Base-by-base conservation (phyloP, 768 basidiomycete species). In the Suillus plorans region DNA sequence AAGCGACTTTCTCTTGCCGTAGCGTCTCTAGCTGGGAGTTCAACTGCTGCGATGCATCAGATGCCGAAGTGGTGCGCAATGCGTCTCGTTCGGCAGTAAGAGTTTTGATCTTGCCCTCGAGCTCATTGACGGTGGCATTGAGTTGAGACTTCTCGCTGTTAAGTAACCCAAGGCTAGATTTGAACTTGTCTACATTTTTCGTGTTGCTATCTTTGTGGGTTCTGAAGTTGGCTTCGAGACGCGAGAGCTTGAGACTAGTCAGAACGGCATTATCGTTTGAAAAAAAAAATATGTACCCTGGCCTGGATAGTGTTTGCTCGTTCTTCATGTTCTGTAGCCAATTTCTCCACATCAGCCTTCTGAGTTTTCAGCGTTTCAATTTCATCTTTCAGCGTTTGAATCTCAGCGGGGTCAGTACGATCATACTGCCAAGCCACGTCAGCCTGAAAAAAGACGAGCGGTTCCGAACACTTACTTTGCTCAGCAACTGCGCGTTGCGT, bases 331-430 rank as follows among this genome's bases (percentile, higher is more conserved):
- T 76, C 74, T 16, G 70, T 67, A 20, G 71, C 61, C 16, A 69
- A 66, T 36, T 76, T 77, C 60, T 78, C 73, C 37, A 67, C 52
- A 18, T 80, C 79, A 7, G 76, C 73, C 36, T 79, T 80, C 68
- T 84, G 74, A 0, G 76, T 63, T 68, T 86, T 86, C 62, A 90
- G 67, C 18, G 68, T 74, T 61, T 85, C 83, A 10, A 91, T 84
- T 71, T 94, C 89, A 28, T 90, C 89, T 74, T 88, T 91, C 62
- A 95, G 81, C 8, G 84, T 81, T 70, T 94, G 91, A 44, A 95
- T 80, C 70, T 95, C 94, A 3, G 89, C 86, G 20, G 94, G 93
- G 73, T 95, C 94, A 68, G 92, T 89, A 53, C 94, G 91, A 69
- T 95, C 92, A 71, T 94, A 94, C 91, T 93, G 45, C 31, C 66